These are phyloP conservation scores for Silene latifolia DNA, from an alignment of 148 eudicot genomes.

Conservation along the genomic window DNA sequence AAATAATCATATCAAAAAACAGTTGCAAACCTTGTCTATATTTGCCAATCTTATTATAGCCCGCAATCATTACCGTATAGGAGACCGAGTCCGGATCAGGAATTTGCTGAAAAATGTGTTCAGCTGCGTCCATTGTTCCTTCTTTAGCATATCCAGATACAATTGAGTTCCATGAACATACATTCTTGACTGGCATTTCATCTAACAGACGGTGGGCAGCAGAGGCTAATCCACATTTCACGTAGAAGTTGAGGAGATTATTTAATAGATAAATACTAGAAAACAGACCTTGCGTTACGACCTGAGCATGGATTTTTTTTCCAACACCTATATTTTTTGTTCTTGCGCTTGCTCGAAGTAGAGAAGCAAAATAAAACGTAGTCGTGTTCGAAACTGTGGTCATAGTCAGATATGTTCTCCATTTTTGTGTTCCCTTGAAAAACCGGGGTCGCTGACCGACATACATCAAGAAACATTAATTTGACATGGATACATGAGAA, in stretches of 20 bases:
- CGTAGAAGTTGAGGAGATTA: slow-evolving; percentile 53
- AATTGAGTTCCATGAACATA: slow-evolving; percentile 58
- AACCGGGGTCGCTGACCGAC: background rate
- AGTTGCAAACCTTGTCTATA: slow-evolving; percentile 36
- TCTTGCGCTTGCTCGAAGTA: slow-evolving; percentile 51
- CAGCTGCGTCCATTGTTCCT: slow-evolving; percentile 45
- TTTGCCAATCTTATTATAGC: slow-evolving; percentile 49
- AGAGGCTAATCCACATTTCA: slow-evolving; percentile 39
- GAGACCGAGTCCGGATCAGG: slow-evolving; percentile 49
- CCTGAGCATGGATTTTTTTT: slow-evolving; percentile 46
- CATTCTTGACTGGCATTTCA: slow-evolving; percentile 54
- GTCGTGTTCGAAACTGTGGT: slow-evolving; percentile 14
- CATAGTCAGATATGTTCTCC: background rate
- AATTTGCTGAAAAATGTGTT: slow-evolving; percentile 33
- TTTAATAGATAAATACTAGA: slow-evolving; percentile 52
- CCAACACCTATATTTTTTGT: slow-evolving; percentile 31
- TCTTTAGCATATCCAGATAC: slow-evolving; percentile 61
- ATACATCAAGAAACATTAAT: background rate
- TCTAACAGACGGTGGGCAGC: slow-evolving; percentile 45
- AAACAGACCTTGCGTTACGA: slow-evolving; percentile 54
- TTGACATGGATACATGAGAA: background rate
- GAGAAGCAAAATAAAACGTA: slow-evolving; percentile 31
- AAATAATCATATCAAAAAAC: slow-evolving; percentile 51
- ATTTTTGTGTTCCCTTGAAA: background rate
- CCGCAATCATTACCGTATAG: slow-evolving; percentile 55